Evolutionary conservation across 306 rosid species (phyloP).

Genomic region (Rubus idaeus): DNA sequence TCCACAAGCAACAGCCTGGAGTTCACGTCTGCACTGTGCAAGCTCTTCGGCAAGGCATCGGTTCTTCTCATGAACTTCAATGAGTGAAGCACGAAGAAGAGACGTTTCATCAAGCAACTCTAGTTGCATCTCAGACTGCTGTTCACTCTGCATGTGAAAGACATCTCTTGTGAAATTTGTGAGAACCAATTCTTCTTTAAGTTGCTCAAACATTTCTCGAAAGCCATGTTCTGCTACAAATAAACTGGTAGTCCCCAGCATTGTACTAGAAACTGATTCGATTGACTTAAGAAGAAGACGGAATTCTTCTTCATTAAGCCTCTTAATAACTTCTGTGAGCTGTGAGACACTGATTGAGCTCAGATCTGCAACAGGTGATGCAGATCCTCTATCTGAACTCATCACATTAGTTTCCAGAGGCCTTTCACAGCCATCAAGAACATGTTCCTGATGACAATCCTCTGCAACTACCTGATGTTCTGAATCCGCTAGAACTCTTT

Average conservation of each 20-base stretch:
- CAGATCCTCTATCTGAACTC: conserved; percentile 27
- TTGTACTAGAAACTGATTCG: conserved; percentile 34
- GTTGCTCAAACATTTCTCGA: conserved; percentile 51
- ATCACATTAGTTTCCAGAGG: conserved; percentile 31
- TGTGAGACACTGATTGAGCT: conserved; percentile 48
- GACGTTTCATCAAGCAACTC: conserved; percentile 58
- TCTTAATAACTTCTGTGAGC: conserved; percentile 52
- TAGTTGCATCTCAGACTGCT: conserved; percentile 54
- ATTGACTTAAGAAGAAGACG: conserved; percentile 50
- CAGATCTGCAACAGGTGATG: conserved; percentile 39
- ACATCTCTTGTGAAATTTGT: conserved; percentile 57
- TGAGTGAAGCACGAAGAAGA: conserved; percentile 45
- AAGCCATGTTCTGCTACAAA: conserved; percentile 30
- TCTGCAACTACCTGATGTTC: conserved; percentile 5
- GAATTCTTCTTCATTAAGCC: conserved; percentile 60
- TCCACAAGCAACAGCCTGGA: conserved; percentile 46
- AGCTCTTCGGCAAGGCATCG: conserved; percentile 64
- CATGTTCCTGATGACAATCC: conserved; percentile 33
- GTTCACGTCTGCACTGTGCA: conserved; percentile 54
- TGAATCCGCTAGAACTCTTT: conserved; percentile 12
- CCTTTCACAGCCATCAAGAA: conserved; percentile 29
- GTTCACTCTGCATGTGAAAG: conserved; percentile 56
- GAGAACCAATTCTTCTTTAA: conserved; percentile 76
- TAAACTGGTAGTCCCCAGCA: conserved; percentile 31
- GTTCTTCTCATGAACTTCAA: conserved; percentile 55